Evolutionary conservation across 148 eudicot species (phyloP), one percentile per base, ranked within the genome.

Genomic region (Cornus florida): DNA sequence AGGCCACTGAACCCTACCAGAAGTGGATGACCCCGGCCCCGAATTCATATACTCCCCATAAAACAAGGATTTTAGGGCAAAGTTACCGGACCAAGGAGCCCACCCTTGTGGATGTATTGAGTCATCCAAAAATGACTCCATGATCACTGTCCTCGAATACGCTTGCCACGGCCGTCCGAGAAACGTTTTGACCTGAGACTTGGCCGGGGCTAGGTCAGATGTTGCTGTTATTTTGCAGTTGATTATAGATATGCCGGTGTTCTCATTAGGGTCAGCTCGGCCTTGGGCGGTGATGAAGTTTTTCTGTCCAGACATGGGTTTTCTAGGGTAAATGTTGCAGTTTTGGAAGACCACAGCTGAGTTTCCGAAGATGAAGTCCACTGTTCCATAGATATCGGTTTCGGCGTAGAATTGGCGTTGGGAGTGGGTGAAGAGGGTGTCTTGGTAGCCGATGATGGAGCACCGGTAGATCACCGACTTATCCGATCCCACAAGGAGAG

Each of bases 41-140:
- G 31, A 73, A 70, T 84, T 84, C 69, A 0, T 28, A 46, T 79
- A 87, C 67, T 87, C 89, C 10, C 84, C 89, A 69, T 79, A 87
- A 39, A 73, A 84, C 75, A 87, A 50, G 0, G 86, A 82, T 7
- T 71, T 65, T 12, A 46, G 74, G 1, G 83, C 82, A 53, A 16
- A 53, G 59, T 7, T 4, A 3, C 59, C 59, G 0, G 59, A 53
- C 59, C 59, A 53, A 2, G 59, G 59, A 14, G 0, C 19, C 59
- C 59, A 53, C 3, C 59, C 59, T 16, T 11, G 17, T 14, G 59
- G 59, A 53, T 53, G 59, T 53, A 53, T 53, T 1, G 59, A 53
- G 59, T 13, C 59, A 53, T 53, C 59, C 17, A 53, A 11, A 16
- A 11, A 12, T 1, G 59, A 53, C 59, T 53, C 17, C 59, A 53